These are phyloP conservation scores for Echium plantagineum DNA, from an alignment of 257 asterid genomes.

Conservation along the genomic window DNA sequence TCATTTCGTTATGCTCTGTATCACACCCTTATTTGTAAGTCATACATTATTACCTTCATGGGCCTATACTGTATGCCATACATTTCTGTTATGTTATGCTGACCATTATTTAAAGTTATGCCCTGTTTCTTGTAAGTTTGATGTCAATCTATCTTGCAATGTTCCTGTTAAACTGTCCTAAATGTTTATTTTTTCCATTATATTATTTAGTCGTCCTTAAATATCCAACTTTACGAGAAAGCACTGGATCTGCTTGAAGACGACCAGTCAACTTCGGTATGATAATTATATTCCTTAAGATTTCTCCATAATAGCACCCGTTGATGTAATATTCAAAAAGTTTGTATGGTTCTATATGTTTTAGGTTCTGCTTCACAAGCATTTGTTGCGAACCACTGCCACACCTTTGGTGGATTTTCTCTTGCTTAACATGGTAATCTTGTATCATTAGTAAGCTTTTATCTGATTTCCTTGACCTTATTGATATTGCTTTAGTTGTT, in stretches of 20 bases:
- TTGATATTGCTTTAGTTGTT: not conserved
- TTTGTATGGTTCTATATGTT: constrained; percentile 3
- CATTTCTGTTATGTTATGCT: too few relatives aligned
- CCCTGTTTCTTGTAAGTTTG: not conserved
- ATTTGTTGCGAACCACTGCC: constrained; percentile 75
- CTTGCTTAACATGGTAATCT: constrained; percentile 62
- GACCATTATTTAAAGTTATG: too few relatives aligned
- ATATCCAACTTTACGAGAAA: constrained; percentile 84
- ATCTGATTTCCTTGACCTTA: not conserved
- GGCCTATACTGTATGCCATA: too few relatives aligned
- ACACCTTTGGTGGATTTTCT: constrained; percentile 62
- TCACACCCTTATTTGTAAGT: not conserved
- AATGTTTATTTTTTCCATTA: not conserved
- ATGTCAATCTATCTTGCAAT: constrained; percentile 2
- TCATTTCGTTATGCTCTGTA: not conserved
- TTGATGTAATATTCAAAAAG: constrained; percentile 4
- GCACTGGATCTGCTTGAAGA: constrained; percentile 91
- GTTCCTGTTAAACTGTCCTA: constrained; percentile 2
- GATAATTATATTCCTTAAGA: constrained; percentile 18
- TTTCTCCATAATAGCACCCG: constrained; percentile 9
- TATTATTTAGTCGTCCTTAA: constrained; percentile 54
- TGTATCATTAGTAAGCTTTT: constrained; percentile 12
- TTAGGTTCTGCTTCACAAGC: constrained; percentile 79
- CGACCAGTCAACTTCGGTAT: constrained; percentile 71
- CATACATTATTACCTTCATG: not conserved